A percentile compares a stretch with the other conserved stretches of the same genome.
These are phyloP conservation scores for Phaeosphaeriaceae sp. DNA, from an alignment of 2,329 filamentous ascomycete genomes.

Conservation along the genomic window DNA sequence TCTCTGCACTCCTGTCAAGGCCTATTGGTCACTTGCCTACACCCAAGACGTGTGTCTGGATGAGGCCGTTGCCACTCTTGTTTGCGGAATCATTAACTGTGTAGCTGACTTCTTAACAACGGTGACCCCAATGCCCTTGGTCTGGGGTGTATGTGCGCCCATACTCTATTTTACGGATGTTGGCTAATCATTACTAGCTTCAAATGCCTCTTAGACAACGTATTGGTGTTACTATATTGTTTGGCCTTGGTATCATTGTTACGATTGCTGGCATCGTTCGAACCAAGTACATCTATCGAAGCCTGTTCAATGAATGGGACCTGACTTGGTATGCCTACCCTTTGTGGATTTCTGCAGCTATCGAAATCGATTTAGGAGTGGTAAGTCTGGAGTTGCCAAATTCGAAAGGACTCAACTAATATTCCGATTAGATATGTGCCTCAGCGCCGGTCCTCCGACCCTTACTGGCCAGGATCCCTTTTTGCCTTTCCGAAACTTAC, in stretches of 20 bases:
- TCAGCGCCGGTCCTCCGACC: conserved; percentile 42
- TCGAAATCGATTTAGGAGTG: conserved; percentile 56
- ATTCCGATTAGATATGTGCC: conserved; percentile 31
- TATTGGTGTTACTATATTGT: conserved; percentile 47
- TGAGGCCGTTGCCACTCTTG: conserved; percentile 49
- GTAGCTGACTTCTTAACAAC: conserved; percentile 53
- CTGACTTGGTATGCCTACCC: conserved; percentile 55
- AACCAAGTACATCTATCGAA: conserved; percentile 54
- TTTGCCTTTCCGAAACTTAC: conserved; percentile 23
- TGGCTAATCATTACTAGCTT: conserved; percentile 27
- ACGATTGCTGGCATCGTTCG: conserved; percentile 52
- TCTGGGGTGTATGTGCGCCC: conserved; percentile 37
- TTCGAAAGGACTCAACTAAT: neutral
- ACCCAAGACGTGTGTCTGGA: conserved; percentile 46
- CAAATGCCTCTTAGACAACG: conserved; percentile 52
- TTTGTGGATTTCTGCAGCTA: conserved; percentile 55
- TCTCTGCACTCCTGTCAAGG: conserved; percentile 50
- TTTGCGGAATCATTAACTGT: conserved; percentile 52
- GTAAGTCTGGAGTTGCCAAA: conserved; percentile 34
- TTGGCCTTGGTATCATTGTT: conserved; percentile 52
- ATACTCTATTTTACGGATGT: neutral
- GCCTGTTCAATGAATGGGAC: conserved; percentile 51
- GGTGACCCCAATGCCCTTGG: conserved; percentile 52
- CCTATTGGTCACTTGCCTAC: conserved; percentile 51
- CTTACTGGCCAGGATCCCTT: conserved; percentile 34